Base-by-base conservation (phyloP, 345 rosid species). In the Rhodamnia rubescens region DNA sequence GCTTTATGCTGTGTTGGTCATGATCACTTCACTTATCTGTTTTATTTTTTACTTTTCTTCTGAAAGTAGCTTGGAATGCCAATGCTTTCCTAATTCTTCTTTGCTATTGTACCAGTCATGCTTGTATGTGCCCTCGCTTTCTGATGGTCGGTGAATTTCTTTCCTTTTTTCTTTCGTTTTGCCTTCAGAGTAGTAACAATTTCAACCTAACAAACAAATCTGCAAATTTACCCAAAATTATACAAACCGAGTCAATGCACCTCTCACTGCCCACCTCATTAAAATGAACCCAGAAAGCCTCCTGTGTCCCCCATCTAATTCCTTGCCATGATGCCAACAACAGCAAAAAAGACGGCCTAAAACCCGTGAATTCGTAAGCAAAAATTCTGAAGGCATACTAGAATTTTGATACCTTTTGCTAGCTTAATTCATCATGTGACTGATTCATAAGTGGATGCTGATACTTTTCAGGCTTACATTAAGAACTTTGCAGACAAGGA, bases 401-500 rank as follows among this genome's bases (percentile, higher is more conserved):
- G 24, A 69, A 32, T 69, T 36, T 69, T 8, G 24, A 5, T 69
- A 18, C 26, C 36, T 69, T 64, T 21, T 69, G 47, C 47, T 20
- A 20, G 47, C 47, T 18, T 36, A 4, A 36, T 42, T 69, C 80
- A 32, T 69, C 26, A 0, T 32, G 80, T 18, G 80, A 69, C 26
- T 42, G 78, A 36, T 69, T 69, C 47, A 36, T 32, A 64, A 16
- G 16, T 64, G 78, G 22, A 69, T 69, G 47, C 36, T 18, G 44
- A 20, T 69, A 5, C 47, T 69, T 69, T 69, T 36, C 94, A 97
- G 99, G 90, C 96, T 24, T 97, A 92, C 87, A 82, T 84, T 54
- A 93, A 88, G 87, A 96, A 90, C 90, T 97, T 97, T 29, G 88
- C 94, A 13, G 99, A 97, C 91, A 94, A 93, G 90, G 99, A 97